These are phyloP conservation scores for Malus fusca DNA, from an alignment of 306 rosid species.

Conservation along the genomic window DNA sequence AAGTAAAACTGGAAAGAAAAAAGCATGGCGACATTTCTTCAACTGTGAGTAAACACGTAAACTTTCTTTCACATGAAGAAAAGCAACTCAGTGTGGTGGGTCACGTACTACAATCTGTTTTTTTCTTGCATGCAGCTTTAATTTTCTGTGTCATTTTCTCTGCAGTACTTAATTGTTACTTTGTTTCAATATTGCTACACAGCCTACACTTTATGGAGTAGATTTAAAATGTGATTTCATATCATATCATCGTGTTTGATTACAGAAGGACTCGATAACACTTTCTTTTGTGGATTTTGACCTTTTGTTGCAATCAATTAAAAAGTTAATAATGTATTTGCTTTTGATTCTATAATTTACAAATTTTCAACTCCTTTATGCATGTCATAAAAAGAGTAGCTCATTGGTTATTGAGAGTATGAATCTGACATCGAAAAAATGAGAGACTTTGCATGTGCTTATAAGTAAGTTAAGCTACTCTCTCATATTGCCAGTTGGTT, in stretches of 20 bases:
- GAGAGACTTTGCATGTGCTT: no score
- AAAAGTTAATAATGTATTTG: conserved; percentile 4
- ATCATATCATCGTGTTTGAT: conserved; percentile 17
- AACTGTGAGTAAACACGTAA: conserved; percentile 31
- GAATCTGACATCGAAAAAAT: no score
- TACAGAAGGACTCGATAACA: not conserved
- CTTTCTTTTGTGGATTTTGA: not conserved
- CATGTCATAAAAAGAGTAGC: not conserved
- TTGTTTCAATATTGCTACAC: conserved; percentile 9
- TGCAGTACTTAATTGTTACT: not conserved
- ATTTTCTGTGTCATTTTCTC: not conserved
- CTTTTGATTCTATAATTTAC: not conserved
- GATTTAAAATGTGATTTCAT: not conserved
- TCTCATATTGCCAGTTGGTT: no score
- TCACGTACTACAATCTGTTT: conserved; percentile 8
- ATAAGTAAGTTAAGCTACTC: no score
- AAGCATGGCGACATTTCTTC: conserved; percentile 28
- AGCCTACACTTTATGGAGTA: not conserved
- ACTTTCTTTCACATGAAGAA: conserved; percentile 47
- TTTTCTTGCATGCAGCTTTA: not conserved
- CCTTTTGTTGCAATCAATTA: not conserved
- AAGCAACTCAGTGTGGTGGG: conserved; percentile 41
- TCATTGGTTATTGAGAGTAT: no score
- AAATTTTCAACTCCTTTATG: not conserved
- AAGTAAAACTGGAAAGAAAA: conserved; percentile 13